Base-by-base conservation (phyloP, 1,284 basidiomycete genomes). In the Puccinia brachypodii region DNA sequence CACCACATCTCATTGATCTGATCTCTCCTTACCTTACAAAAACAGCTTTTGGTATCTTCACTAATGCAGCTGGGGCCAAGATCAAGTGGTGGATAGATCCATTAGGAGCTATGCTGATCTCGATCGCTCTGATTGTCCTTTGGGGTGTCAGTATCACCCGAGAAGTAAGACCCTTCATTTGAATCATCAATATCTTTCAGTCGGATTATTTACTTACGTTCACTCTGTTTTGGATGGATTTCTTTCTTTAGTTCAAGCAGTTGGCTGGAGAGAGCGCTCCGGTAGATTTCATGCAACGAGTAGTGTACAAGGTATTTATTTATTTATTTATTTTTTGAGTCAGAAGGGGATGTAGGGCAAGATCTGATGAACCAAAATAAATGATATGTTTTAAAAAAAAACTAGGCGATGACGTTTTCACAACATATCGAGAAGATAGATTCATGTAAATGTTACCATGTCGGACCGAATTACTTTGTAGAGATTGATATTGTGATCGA, bases 401-500 rank as follows among this genome's bases (percentile, higher is more conserved):
- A 69, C 19, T 9, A 78, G 84, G 92, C 93, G 2, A 90, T 91
- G 87, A 96, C 94, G 2, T 98, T 68, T 83, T 85, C 40, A 68
- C 89, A 92, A 47, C 91, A 93, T 62, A 97, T 98, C 83, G 90
- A 92, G 82, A 91, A 92, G 85, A 89, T 98, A 60, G 96, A 98
- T 85, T 95, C 93, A 4, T 78, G 76, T 68, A 83, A 83, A 81
- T 85, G 83, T 7, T 88, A 88, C 83, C 85, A 86, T 75, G 85
- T 85, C 7, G 87, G 87, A 31, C 87, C 94, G 87, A 90, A 94
- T 82, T 96, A 94, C 85, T 93, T 95, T 85, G 95, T 98, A 69
- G 96, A 98, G 87, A 90, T 98, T 11, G 96, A 98, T 87, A 91
- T 98, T 76, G 96, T 98, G 33, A 94, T 99, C 91, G 90, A 92